Evolutionary conservation across 495 filamentous ascomycete species (phyloP).

Genomic region (Cenococcum geophilum): DNA sequence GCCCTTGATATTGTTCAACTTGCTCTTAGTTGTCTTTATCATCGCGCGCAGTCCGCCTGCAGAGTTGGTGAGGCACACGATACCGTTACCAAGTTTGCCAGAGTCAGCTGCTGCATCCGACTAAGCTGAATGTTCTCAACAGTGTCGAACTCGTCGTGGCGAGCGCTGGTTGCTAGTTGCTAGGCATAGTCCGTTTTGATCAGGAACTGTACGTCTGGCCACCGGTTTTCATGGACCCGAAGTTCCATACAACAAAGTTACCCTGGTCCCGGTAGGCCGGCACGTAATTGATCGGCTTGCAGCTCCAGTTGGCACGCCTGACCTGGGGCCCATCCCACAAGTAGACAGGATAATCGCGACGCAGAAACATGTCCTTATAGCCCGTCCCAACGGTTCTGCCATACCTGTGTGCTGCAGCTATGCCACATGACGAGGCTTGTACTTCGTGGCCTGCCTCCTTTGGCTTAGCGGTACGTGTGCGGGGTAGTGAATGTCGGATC

Average conservation of each 20-base stretch:
- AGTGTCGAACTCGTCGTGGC: constrained; percentile 45
- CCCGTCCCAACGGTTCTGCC: constrained; percentile 48
- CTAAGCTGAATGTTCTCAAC: constrained; percentile 39
- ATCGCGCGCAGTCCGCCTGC: constrained; percentile 43
- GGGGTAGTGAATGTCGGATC: no score
- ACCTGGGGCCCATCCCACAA: constrained; percentile 46
- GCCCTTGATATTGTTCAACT: constrained; percentile 44
- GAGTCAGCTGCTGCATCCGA: constrained; percentile 43
- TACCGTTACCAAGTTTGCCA: constrained; percentile 40
- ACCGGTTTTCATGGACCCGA: constrained; percentile 42
- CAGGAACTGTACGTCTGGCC: constrained; percentile 45
- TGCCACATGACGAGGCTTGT: constrained; percentile 48
- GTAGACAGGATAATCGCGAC: constrained; percentile 46
- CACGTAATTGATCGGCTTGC: constrained; percentile 36
- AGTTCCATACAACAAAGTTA: constrained; percentile 46
- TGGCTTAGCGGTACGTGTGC: no score
- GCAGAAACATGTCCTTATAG: constrained; percentile 47
- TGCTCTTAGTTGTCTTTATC: constrained; percentile 40
- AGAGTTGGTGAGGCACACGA: constrained; percentile 46
- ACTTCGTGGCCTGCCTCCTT: no score
- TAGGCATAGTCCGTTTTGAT: constrained; percentile 37
- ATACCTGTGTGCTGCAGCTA: constrained; percentile 44
- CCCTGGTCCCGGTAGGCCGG: constrained; percentile 40
- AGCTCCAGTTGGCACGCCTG: constrained; percentile 46
- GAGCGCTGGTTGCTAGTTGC: constrained; percentile 42